Percentiles rank a stretch among this genome's conserved stretches.
Conservation (phyloP, 176 grass and related monocot genomes). For the Chrysopogon serrulatus region DNA sequence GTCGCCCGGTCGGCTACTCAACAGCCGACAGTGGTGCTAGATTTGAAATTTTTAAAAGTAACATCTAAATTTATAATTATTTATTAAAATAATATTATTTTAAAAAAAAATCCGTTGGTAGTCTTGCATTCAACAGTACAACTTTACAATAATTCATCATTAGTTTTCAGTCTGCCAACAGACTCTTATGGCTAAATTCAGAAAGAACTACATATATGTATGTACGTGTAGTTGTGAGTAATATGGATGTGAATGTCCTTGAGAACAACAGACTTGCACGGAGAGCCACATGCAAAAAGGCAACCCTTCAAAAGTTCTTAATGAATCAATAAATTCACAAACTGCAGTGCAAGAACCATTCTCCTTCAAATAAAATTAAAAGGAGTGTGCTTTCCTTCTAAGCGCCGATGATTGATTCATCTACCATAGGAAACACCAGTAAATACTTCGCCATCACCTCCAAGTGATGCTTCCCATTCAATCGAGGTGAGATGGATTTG, state of each 20-base stretch:
- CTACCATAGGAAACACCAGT: conserved; percentile 42
- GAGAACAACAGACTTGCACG: neutral
- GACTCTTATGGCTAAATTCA: neutral
- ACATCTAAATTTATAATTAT: too few relatives aligned
- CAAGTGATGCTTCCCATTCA: conserved; percentile 58
- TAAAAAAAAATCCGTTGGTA: too few relatives aligned
- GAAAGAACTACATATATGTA: neutral
- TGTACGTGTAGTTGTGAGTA: neutral
- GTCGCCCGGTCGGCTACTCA: too few relatives aligned
- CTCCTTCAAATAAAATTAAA: conserved; percentile 32
- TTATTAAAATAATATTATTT: too few relatives aligned
- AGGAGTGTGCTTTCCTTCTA: conserved; percentile 9
- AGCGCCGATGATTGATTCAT: conserved; percentile 31
- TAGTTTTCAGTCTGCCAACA: neutral
- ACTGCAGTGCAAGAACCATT: neutral
- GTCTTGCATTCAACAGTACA: neutral
- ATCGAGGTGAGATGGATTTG: conserved; percentile 53
- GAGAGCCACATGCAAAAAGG: neutral
- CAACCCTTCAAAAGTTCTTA: neutral
- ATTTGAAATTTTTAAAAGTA: too few relatives aligned
- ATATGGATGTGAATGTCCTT: neutral
- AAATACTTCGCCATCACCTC: conserved; percentile 58
- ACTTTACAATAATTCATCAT: neutral
- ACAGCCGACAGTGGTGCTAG: too few relatives aligned
- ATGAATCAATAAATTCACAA: neutral